Evolutionary conservation across 257 asterid species (phyloP), one percentile per base, ranked within the genome.

Genomic region (Capsicum pubescens): DNA sequence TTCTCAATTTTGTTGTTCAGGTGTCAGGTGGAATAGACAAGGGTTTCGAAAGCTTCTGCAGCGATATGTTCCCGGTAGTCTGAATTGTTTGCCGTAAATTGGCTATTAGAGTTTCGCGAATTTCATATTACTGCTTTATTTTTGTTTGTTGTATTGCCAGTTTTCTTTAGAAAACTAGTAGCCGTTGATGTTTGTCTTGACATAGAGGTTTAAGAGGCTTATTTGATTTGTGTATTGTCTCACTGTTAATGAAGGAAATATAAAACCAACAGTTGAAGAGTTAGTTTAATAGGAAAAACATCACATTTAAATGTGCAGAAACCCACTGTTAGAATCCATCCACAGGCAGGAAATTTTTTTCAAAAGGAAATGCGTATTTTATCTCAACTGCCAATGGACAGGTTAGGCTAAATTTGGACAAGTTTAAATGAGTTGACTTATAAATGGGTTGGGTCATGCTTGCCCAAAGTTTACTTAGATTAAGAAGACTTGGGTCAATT

Each of bases 61-160:
- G 95, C 64, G 92, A 94, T 63, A 84, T 94, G 86, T 87, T 92
- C 84, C 87, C 79, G 94, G 97, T 93, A 93, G 83, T 72, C 48
- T 67, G 21, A 8, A 21, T 76, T 76, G 81, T 1, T 46, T 9
- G 32, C 32, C 32, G 32, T 26, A 26, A 26, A 26, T 26, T 26
- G 32, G 32, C 32, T 26, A 52, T 57, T 76, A 52, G 21, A 52
- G 52, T 76, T 52, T 76, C 13, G 60, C 46, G 3, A 50, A 16
- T 50, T 76, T 63, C 46, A 74, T 21, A 50, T 50, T 9, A 6
- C 16, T 46, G 35, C 36, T 17, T 46, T n/a, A 44, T 50, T 74
- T 52, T 48, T 74, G 42, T 4, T 39, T 39, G 42, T 39, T 39
- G 42, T 39, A 39, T 39, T 39, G 42, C 42, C 42, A 39, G 42